Evolutionary conservation across 805 yeast genomes (phyloP).

Genomic region (Metschnikowia vanudenii): DNA sequence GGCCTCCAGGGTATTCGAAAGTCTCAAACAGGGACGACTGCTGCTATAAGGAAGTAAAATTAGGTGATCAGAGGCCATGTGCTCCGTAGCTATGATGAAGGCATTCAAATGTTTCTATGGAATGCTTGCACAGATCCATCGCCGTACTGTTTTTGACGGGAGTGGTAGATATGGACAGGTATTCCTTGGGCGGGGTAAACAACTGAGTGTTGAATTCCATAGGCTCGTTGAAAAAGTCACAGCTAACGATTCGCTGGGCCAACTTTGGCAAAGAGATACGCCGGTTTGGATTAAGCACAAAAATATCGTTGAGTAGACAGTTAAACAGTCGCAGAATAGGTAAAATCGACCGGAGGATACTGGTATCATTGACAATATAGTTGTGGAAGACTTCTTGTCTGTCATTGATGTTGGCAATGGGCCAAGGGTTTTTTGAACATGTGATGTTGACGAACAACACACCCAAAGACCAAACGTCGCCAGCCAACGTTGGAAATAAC

Average conservation of each 20-base stretch:
- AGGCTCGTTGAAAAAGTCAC: conserved; percentile 33
- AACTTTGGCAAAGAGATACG: conserved; percentile 43
- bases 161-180: conserved; percentile 9
- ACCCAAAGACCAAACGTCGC: conserved; percentile 87
- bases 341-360: conserved; percentile 60
- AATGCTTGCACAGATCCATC: conserved; percentile 14
- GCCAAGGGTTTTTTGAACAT: conserved; percentile 89
- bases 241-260: conserved; percentile 34
- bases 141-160: conserved; percentile 12
- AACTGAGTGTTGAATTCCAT: conserved; percentile 18
- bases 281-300: conserved; percentile 48
- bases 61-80: neutral
- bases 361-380: conserved; percentile 50
- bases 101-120: conserved; percentile 1
- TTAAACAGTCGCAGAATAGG: conserved; percentile 70
- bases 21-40: too few relatives aligned
- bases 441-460: conserved; percentile 76
- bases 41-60: neutral
- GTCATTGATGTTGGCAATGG: conserved; percentile 61
- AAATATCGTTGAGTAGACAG: conserved; percentile 45
- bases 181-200: conserved; percentile 22
- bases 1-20: too few relatives aligned
- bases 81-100: neutral
- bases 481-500: conserved; percentile 65
- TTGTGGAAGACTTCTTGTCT: conserved; percentile 61